Evolutionary conservation across 768 basidiomycete genomes (phyloP), one percentile per base, ranked within the genome.

Genomic region (Suillus spraguei): DNA sequence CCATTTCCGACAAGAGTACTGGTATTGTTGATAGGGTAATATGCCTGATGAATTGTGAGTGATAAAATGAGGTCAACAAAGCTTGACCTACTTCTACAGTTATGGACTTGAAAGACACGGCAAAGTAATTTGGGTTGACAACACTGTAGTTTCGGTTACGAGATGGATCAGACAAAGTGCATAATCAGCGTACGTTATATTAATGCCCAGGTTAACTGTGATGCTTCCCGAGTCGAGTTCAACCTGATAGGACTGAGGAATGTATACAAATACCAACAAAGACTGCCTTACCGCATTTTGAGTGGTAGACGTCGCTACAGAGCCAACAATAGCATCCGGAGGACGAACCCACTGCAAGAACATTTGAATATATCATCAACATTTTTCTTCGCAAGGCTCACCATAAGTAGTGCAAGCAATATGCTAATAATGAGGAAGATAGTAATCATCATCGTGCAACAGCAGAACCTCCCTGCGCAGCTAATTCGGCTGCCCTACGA

Each of bases 91-190:
- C 89, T 46, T 88, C 74, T 5, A 87, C 88, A 50, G 83, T 79
- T 66, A 95, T 84, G 62, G 83, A 82, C 60, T 83, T 82, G 73
- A 95, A 82, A 22, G 80, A 81, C 11, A 90, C 88, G 10, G 82
- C 75, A 71, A 95, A 92, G 75, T 85, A 92, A 72, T 94, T 94
- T 35, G 92, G 93, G 69, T 95, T 95, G 70, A 78, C 78, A 61
- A 94, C 89, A 35, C 92, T 94, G 67, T 61, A 62, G n/a, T 28
- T 49, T 10, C 10, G 38, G 44, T 69, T n/a, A 65, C 66, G 16
- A 52, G 52, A 32, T 55, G 41, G 5, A 64, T 39, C 2, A 47
- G 58, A 42, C 32, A n/a, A 60, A 11, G n/a, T 3, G 62, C 42
- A 42, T 11, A 5, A 58, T 39, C 62, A 28, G 73, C 88, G 61